Percentiles rank a stretch among this genome's conserved stretches.
Conservation (phyloP, 2,329 filamentous ascomycete species). For the Arthrobotrys pseudoclavata region DNA sequence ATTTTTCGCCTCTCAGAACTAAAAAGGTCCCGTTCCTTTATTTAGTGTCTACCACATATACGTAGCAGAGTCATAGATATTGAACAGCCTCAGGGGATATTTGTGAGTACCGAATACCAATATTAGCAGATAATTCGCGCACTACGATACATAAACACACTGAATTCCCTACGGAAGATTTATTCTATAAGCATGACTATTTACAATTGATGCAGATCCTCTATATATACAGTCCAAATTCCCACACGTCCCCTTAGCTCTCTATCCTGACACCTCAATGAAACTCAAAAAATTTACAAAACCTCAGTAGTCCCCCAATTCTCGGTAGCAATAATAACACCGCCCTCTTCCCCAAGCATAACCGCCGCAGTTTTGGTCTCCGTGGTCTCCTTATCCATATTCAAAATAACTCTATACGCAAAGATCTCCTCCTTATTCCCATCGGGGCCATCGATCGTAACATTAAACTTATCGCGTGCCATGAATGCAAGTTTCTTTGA, state of each 20-base stretch:
- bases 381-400: constrained; percentile 53
- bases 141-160: not conserved
- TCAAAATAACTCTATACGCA: constrained; percentile 54
- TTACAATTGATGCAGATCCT: not conserved
- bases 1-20: too few species aligned
- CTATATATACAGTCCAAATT: not conserved
- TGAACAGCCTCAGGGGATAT: too few species aligned
- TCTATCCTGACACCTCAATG: not conserved
- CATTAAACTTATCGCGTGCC: constrained; percentile 31
- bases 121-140: too few species aligned
- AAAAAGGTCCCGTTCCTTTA: too few species aligned
- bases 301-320: constrained; percentile 51
- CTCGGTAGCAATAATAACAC: constrained; percentile 50
- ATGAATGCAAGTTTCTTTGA: constrained; percentile 44
- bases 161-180: not conserved
- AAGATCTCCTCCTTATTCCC: constrained; percentile 31
- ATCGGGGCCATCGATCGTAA: constrained; percentile 29
- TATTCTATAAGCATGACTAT: not conserved
- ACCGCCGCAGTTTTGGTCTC: constrained; percentile 38
- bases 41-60: too few species aligned
- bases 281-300: constrained; percentile 22
- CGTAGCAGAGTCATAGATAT: too few species aligned
- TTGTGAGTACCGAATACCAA: too few species aligned
- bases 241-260: too few species aligned
- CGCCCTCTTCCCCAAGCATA: constrained; percentile 51